These are phyloP conservation scores for Hypoxylon trugodes DNA, from an alignment of 495 filamentous ascomycete genomes.

Conservation along the genomic window DNA sequence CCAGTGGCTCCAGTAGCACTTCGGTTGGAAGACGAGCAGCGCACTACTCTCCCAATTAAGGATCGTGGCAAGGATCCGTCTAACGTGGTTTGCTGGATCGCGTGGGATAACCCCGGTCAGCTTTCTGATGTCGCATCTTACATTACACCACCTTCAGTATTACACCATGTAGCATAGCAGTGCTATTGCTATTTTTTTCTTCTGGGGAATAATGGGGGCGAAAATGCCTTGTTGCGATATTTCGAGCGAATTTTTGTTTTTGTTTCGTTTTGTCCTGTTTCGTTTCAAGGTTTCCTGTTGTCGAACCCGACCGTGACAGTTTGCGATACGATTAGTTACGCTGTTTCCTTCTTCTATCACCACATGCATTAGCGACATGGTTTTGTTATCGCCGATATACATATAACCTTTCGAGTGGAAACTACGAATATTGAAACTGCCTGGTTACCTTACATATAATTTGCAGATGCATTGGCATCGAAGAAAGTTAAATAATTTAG, in stretches of 20 bases:
- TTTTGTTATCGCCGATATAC: too few relatives aligned
- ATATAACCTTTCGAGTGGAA: too few relatives aligned
- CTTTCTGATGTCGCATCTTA: slow-evolving; percentile 34
- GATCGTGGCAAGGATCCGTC: slow-evolving; percentile 26
- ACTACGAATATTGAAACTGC: neutral
- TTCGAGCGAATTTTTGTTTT: slow-evolving; percentile 6
- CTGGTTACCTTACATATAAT: neutral
- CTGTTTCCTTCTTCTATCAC: too few relatives aligned
- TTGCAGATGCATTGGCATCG: slow-evolving; percentile 3
- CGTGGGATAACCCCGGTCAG: slow-evolving; percentile 37
- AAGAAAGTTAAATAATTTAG: neutral
- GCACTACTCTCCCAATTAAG: slow-evolving; percentile 27
- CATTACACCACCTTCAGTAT: slow-evolving; percentile 13
- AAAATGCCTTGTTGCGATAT: slow-evolving; percentile 10
- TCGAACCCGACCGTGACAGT: too few relatives aligned
- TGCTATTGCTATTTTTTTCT: too few relatives aligned
- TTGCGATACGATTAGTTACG: too few relatives aligned
- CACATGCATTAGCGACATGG: too few relatives aligned
- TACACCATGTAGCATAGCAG: too few relatives aligned
- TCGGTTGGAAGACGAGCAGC: slow-evolving; percentile 27
- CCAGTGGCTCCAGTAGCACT: slow-evolving; percentile 14
- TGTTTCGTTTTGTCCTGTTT: neutral
- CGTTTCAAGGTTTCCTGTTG: neutral
- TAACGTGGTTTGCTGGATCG: slow-evolving; percentile 29
- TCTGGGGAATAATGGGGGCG: slow-evolving; percentile 7